Conservation (phyloP, 176 grass and related monocot genomes). For the Typha latifolia region DNA sequence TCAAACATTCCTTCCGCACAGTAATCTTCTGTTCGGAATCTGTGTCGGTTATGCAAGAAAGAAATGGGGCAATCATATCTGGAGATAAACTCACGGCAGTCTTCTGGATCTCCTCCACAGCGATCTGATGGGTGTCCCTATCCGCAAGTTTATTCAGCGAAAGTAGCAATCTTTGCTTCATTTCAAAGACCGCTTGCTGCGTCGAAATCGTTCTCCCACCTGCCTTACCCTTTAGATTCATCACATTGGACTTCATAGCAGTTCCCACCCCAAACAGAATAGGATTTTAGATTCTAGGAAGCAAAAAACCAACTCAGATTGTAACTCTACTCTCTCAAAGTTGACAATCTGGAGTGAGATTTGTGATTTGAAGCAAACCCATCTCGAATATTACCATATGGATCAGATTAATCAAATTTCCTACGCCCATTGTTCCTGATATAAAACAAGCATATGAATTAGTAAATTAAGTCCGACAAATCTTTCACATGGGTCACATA, state of each 20-base stretch:
- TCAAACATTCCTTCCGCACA: slow-evolving; percentile 71
- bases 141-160: slow-evolving; percentile 87
- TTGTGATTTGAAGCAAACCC: too few relatives aligned
- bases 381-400: background rate
- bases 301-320: background rate
- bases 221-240: slow-evolving; percentile 50
- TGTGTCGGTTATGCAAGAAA: slow-evolving; percentile 70
- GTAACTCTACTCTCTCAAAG: background rate
- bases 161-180: slow-evolving; percentile 68
- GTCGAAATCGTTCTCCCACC: background rate
- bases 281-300: background rate
- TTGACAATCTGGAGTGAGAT: background rate
- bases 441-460: background rate
- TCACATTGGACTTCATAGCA: slow-evolving; percentile 48
- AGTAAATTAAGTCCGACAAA: background rate
- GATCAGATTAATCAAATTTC: background rate
- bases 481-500: background rate
- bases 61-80: slow-evolving; percentile 73
- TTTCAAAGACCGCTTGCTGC: slow-evolving; percentile 42
- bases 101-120: slow-evolving; percentile 53
- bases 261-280: background rate
- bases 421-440: background rate
- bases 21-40: slow-evolving; percentile 76
- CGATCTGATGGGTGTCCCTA: slow-evolving; percentile 84
- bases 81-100: slow-evolving; percentile 32